Evolutionary conservation across 148 eudicot genomes (phyloP), one percentile per base, ranked within the genome.

Genomic region (Amaranthus hypochondriacus): DNA sequence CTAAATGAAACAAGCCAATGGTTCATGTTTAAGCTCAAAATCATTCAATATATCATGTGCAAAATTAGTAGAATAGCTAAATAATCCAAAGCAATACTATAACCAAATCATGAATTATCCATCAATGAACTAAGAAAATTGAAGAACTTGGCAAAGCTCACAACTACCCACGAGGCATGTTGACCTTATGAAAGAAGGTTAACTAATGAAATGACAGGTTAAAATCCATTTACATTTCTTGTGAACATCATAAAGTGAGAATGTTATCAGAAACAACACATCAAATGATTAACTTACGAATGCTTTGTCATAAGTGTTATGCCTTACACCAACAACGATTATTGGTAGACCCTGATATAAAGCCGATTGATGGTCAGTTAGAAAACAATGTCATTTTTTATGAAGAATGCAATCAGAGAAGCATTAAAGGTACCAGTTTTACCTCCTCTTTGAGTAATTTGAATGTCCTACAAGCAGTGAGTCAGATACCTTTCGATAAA

Each of bases 391-490:
- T 13, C 42, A 11, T 61, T 53, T 53, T 53, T 44, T 15, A 44
- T 13, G 15, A 7, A 42, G 21, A 73, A 28, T 66, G 10, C 55
- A 56, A 18, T 11, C 64, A n/a, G 9, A 13, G 6, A 18, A 7
- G 14, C 4, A 60, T 3, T 4, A 9, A 62, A 28, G 6, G 58
- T 18, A 21, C 48, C 42, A 54, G 52, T 21, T 53, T 58, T 86
- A 95, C 99, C 94, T 89, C 87, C n/a, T n/a, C 78, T 85, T 95
- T 52, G 99, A 81, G 87, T 86, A 90, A 70, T 97, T 97, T 13
- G 93, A 83, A 83, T 92, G 72, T 75, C 99, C 99, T 71, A 95
- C 59, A 77, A 95, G 94, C 76, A 89, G 89, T 59, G 99, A 87
- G 73, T 95, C 96, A 49, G 97, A 92, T 51, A 95, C 82, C 56